Evolutionary conservation across 2,329 filamentous ascomycete genomes (phyloP).

Genomic region (Colletotrichum abscissum): DNA sequence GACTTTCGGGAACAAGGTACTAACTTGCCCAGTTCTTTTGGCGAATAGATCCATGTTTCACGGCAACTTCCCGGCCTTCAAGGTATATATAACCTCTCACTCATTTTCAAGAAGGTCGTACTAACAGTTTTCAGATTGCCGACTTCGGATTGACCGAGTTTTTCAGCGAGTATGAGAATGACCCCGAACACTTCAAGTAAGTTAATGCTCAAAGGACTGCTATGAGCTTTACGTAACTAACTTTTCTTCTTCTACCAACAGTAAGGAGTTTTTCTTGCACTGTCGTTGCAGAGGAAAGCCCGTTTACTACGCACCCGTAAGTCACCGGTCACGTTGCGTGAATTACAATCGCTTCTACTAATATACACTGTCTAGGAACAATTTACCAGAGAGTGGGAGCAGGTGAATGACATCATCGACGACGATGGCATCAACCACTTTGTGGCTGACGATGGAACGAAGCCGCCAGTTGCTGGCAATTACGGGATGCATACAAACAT

Average conservation of each 20-base stretch:
- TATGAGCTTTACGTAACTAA: not conserved
- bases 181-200: slow-evolving; percentile 17
- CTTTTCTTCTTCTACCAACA: not conserved
- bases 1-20: not conserved
- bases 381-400: slow-evolving; percentile 34
- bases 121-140: slow-evolving; percentile 20
- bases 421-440: slow-evolving; percentile 15
- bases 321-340: not conserved
- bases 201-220: not conserved
- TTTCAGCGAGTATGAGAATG: not conserved
- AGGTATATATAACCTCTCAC: slow-evolving; percentile 5
- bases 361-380: slow-evolving; percentile 35
- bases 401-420: not conserved
- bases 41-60: not conserved
- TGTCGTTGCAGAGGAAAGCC: slow-evolving; percentile 21
- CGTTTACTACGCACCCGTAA: slow-evolving; percentile 21
- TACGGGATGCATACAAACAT: slow-evolving; percentile 37
- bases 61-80: slow-evolving; percentile 22
- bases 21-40: slow-evolving; percentile 14
- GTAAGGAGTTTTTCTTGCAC: slow-evolving; percentile 27
- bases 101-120: not conserved
- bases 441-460: not conserved
- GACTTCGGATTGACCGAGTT: slow-evolving; percentile 26
- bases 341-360: not conserved
- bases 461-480: slow-evolving; percentile 35